phyloP scores from a whole-genome alignment of 2,329 filamentous ascomycete genomes.

The Exophiala phaeomuriformis region DNA sequence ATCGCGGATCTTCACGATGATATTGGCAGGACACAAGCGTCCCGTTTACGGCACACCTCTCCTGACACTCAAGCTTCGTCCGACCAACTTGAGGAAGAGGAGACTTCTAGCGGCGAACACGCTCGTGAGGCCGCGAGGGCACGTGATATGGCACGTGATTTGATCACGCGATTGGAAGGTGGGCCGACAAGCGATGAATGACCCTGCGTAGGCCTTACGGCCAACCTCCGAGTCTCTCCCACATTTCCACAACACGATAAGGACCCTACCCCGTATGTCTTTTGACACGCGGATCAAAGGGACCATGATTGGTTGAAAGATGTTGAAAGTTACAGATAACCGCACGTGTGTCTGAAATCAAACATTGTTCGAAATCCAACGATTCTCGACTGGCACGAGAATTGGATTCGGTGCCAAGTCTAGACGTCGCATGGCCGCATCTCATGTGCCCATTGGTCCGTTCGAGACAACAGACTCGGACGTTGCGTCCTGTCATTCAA shows the following conservation, averaged over 20 bases:
- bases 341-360: constrained; percentile 11
- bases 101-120: constrained; percentile 1
- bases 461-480: background rate
- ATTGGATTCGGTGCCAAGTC: constrained; percentile 1
- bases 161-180: constrained; percentile 10
- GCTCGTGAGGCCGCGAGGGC: constrained; percentile 9
- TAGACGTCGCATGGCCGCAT: constrained; percentile 1
- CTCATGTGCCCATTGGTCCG: constrained; percentile 9
- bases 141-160: constrained; percentile 14
- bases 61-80: background rate
- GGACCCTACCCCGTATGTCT: too few species aligned
- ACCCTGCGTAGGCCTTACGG: background rate
- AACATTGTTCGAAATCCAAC: constrained; percentile 12
- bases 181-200: constrained; percentile 6
- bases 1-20: constrained; percentile 55
- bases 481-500: background rate
- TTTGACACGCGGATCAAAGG: too few species aligned
- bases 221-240: too few species aligned
- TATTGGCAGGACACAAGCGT: background rate
- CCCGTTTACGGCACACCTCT: background rate
- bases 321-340: background rate
- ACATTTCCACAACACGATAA: too few species aligned
- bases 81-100: background rate
- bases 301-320: background rate
- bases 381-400: background rate